Evolutionary conservation across 176 grass and related monocot genomes (phyloP), one percentile per base, ranked within the genome.

Genomic region (Saccharum officinarum): DNA sequence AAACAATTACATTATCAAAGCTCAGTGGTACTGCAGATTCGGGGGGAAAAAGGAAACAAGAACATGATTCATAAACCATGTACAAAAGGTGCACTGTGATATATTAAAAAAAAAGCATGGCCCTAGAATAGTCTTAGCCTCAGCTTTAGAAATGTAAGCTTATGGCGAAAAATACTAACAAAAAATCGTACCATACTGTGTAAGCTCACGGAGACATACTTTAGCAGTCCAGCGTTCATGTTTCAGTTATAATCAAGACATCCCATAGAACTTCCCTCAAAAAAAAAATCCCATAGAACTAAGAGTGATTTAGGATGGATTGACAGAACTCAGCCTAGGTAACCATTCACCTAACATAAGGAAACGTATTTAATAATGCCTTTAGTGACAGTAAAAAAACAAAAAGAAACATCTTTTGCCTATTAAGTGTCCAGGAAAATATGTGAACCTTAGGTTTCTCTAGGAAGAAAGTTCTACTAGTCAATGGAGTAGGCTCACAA

Each of bases 401-500:
- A 42, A 71, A 82, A 16, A 65, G 37, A 16, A 66, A 20, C 18
- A 46, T 14, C 6, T 20, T 69, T 66, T 76, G 69, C 57, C 37
- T 26, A 83, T 71, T 26, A 17, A 83, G 61, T 23, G n/a, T 36
- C 10, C 80, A 73, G 3, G 11, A 65, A 78, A 66, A 72, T 84
- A 55, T 65, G 25, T 79, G 3, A 28, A 57, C 0, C 3, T 59
- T 59, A 4, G 11, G 15, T 79, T 77, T 78, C 37, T 38, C 37
- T 30, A 8, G 15, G 28, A 75, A 7, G 18, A 52, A 61, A 79
- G 36, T 46, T 67, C 67, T 63, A 76, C 1, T 11, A 55, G 17
- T 71, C 62, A 85, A 80, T 69, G 79, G 33, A 81, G 64, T 13
- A 80, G 33, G 66, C 30, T 70, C 28, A 6, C 20, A 55, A 54